Conservation (phyloP, 805 yeast species). For the Cyberlindnera mycetangii region DNA sequence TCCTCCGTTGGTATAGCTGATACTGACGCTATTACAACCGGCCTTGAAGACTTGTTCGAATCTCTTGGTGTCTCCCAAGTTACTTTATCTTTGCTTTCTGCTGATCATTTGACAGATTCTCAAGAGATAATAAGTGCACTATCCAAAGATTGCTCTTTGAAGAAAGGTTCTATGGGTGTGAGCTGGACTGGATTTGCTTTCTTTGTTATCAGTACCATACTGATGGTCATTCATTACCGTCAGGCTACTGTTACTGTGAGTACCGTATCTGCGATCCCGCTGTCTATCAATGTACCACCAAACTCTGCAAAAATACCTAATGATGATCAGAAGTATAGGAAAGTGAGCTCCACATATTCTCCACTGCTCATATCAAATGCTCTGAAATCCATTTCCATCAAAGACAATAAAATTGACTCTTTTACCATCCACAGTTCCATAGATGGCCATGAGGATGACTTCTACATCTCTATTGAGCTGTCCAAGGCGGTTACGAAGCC, state of each 20-base stretch:
- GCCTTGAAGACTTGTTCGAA: neutral
- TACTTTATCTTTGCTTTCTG: neutral
- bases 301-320: neutral
- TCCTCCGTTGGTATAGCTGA: neutral
- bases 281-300: neutral
- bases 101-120: neutral
- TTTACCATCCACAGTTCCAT: neutral
- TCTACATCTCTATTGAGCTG: neutral
- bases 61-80: neutral
- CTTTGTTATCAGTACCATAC: neutral
- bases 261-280: neutral
- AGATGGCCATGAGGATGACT: neutral
- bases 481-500: neutral
- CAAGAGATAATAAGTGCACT: neutral
- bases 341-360: neutral
- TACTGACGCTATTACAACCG: neutral
- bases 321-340: neutral
- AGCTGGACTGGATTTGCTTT: constrained; percentile 4
- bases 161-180: constrained; percentile 5
- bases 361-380: neutral
- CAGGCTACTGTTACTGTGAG: neutral
- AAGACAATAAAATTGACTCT: neutral
- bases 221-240: constrained; percentile 1
- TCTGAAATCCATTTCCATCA: neutral
- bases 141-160: constrained; percentile 5